A percentile compares a stretch with the other conserved stretches of the same genome.
phyloP scores from a whole-genome alignment of 805 yeast species.

The Kodamaea restingae region DNA sequence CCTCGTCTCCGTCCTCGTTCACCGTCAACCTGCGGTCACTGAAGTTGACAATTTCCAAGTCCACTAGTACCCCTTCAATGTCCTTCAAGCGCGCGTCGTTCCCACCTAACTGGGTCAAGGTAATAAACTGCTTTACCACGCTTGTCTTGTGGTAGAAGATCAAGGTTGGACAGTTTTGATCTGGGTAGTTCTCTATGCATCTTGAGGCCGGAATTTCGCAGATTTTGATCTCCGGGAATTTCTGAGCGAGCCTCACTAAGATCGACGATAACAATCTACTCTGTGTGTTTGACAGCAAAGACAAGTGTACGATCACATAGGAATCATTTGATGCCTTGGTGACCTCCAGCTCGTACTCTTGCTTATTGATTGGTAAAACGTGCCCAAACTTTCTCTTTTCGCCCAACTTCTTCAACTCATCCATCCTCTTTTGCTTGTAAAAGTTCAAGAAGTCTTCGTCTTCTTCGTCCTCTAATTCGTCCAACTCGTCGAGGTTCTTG shows the following conservation, averaged over 20 bases:
- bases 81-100: conserved; percentile 66
- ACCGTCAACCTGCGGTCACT: conserved; percentile 63
- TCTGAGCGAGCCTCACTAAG: conserved; percentile 55
- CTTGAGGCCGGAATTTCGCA: conserved; percentile 88
- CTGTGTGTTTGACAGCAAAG: conserved; percentile 65
- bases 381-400: conserved; percentile 63
- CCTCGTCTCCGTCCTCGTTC: conserved; percentile 52
- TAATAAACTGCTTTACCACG: conserved; percentile 75
- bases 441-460: conserved; percentile 82
- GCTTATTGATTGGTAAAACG: conserved; percentile 75
- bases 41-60: conserved; percentile 58
- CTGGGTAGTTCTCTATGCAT: conserved; percentile 92
- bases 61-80: conserved; percentile 68
- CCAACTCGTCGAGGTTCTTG: conserved; percentile 75
- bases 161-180: conserved; percentile 84
- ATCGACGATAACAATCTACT: conserved; percentile 65
- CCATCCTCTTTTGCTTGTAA: conserved; percentile 73
- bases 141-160: conserved; percentile 75
- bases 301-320: conserved; percentile 76
- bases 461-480: conserved; percentile 86
- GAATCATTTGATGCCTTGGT: conserved; percentile 68
- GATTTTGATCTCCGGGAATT: conserved; percentile 79
- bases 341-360: conserved; percentile 82
- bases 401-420: conserved; percentile 62
- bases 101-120: conserved; percentile 81